phyloP scores from a whole-genome alignment of 1,139 yeast species.

The Geotrichum reessii region DNA sequence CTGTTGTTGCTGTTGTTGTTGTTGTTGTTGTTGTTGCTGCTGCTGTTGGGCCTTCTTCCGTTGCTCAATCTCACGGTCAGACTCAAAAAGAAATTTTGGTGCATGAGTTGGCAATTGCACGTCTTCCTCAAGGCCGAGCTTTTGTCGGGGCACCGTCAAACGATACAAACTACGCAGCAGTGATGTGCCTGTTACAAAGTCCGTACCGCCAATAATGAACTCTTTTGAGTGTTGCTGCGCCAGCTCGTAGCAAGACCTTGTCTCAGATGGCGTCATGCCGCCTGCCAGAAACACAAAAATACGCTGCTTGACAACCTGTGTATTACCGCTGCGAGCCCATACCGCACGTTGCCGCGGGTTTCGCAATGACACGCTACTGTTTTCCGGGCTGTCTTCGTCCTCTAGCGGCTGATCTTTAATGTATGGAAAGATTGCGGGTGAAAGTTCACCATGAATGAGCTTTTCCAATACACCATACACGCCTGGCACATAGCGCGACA shows the following conservation, averaged over 20 bases:
- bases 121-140: constrained; percentile 13
- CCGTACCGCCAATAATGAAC: constrained; percentile 78
- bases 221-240: constrained; percentile 49
- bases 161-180: constrained; percentile 39
- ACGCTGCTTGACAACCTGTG: constrained; percentile 55
- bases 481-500: constrained; percentile 74
- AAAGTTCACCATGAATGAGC: constrained; percentile 46
- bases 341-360: constrained; percentile 74
- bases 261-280: constrained; percentile 80
- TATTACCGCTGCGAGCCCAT: constrained; percentile 59
- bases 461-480: constrained; percentile 53
- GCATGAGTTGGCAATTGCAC: constrained; percentile 6
- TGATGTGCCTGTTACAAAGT: constrained; percentile 57
- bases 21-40: constrained; percentile 60
- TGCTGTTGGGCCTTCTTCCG: constrained; percentile 42
- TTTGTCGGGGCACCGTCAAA: constrained; percentile 20
- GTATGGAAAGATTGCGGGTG: constrained; percentile 61
- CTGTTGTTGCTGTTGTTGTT: constrained; percentile 7
- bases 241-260: constrained; percentile 70
- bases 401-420: constrained; percentile 66
- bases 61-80: constrained; percentile 5
- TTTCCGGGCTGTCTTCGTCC: constrained; percentile 47
- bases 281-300: constrained; percentile 82
- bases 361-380: constrained; percentile 46
- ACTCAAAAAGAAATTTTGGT: constrained; percentile 15